Base-by-base conservation (phyloP, 2,329 filamentous ascomycete species). In the Nothophaeocryptopus gaeumannii region DNA sequence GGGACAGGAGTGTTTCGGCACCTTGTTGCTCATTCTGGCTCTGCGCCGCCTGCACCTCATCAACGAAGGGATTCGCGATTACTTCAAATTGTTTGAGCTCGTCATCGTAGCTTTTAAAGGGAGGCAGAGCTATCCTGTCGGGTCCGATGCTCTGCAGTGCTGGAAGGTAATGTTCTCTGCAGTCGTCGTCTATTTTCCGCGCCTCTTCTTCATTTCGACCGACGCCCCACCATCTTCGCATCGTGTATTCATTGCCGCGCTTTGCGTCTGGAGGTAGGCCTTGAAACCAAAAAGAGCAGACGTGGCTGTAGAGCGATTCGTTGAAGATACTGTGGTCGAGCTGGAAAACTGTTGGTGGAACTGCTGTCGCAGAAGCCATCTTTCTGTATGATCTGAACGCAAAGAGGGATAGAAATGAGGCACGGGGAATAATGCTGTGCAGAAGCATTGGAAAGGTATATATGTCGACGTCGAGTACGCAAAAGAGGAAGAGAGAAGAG, bases 1-100 rank as follows among this genome's bases (percentile, higher is more conserved):
- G 63, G 38, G 74, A 72, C 2, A 86, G 67, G 10, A 72, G 63
- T 3, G 66, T 69, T 41, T 68, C 67, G 1, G 67, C 69, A 13
- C n/a, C 37, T 3, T 26, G 20, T 26, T 26, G 20, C 1, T 55
- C 63, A 30, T 50, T 55, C 16, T 56, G 38, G 34, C 12, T 33
- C 36, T 54, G 61, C 51, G 38, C 62, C 1, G 52, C 15, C 12
- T 56, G 40, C 12, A 74, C 53, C 45, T 72, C 66, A 0, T 51
- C 37, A 1, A 74, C 36, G 37, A 75, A 71, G 0, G 72, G 72
- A 31, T 64, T 60, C 5, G 67, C 65, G 13, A 70, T 51, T 2
- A 45, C 41, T 8, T 53, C 15, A 1, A 58, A 57, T 11, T 58
- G 43, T 14, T 45, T 45, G n/a, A 58, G 15, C 11, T 69, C 67